Evolutionary conservation across 495 filamentous ascomycete species (phyloP).

Genomic region (Xylaria sp.): DNA sequence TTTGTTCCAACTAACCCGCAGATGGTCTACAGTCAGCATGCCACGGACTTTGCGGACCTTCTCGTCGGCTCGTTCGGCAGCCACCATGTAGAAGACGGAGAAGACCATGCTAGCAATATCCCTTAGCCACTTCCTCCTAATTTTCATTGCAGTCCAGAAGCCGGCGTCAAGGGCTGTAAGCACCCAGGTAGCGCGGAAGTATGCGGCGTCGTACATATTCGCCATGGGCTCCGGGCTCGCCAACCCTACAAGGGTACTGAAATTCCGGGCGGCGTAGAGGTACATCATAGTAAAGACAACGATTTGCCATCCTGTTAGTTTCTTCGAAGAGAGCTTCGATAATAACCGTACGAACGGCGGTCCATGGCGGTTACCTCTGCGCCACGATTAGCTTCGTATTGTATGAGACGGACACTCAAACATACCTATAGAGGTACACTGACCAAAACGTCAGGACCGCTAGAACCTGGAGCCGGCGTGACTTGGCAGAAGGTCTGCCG

Average conservation of each 20-base stretch:
- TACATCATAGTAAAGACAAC: conserved; percentile 87
- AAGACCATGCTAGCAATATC: conserved; percentile 85
- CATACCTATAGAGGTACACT: conserved; percentile 75
- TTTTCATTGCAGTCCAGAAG: conserved; percentile 98
- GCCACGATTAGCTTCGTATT: conserved; percentile 22
- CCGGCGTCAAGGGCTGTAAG: conserved; percentile 94
- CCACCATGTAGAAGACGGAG: conserved; percentile 85
- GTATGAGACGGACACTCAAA: background rate
- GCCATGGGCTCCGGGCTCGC: conserved; percentile 93
- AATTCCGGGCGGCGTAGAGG: conserved; percentile 90
- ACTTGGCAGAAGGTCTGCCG: conserved; percentile 86
- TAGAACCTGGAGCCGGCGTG: conserved; percentile 91
- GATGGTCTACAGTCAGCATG: conserved; percentile 86
- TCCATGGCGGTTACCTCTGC: conserved; percentile 85
- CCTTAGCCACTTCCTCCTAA: conserved; percentile 79
- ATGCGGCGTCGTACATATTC: conserved; percentile 92
- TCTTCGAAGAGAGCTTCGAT: conserved; percentile 69
- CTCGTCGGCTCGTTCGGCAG: conserved; percentile 93
- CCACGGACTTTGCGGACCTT: conserved; percentile 93
- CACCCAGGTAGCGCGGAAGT: conserved; percentile 97
- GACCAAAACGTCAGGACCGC: conserved; percentile 93
- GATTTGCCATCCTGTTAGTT: conserved; percentile 85
- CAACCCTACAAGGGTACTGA: conserved; percentile 87
- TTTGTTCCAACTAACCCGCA: conserved; percentile 96
- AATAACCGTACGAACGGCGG: conserved; percentile 76